Evolutionary conservation across 2,329 filamentous ascomycete species (phyloP).

Genomic region (Paecilomyces formosus): DNA sequence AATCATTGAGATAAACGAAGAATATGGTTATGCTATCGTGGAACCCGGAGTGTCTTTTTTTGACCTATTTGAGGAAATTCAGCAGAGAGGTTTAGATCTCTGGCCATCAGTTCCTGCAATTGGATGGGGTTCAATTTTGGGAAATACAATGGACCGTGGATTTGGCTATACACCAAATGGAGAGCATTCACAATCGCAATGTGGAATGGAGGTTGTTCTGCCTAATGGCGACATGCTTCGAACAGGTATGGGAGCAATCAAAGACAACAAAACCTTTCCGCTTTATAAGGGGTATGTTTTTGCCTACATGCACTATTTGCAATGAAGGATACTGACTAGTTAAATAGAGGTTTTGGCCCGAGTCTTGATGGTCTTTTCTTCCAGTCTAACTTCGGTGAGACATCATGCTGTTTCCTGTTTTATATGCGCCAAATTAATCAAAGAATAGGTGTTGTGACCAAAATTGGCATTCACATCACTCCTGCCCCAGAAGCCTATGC

Average conservation of each 20-base stretch:
- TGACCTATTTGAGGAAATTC: background rate
- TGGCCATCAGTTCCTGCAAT: constrained; percentile 45
- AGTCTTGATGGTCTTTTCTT: constrained; percentile 8
- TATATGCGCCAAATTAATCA: background rate
- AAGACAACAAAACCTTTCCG: background rate
- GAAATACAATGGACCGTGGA: constrained; percentile 42
- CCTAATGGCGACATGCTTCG: constrained; percentile 29
- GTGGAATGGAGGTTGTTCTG: constrained; percentile 37
- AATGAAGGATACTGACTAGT: background rate
- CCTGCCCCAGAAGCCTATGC: constrained; percentile 5
- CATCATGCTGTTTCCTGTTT: background rate
- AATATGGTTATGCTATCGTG: constrained; percentile 22
- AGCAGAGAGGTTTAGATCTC: constrained; percentile 22
- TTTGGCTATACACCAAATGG: constrained; percentile 23
- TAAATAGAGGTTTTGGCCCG: background rate
- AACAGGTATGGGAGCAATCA: constrained; percentile 33
- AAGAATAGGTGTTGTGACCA: constrained; percentile 9
- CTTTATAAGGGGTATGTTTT: background rate
- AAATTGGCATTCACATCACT: constrained; percentile 12
- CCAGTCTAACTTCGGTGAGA: constrained; percentile 7
- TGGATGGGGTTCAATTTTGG: constrained; percentile 44
- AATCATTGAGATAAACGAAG: constrained; percentile 23
- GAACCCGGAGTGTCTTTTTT: constrained; percentile 35
- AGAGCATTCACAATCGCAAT: constrained; percentile 39
- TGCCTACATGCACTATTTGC: background rate